Conservation (phyloP, 305 asterid species). For the Fraxinus paxiana region DNA sequence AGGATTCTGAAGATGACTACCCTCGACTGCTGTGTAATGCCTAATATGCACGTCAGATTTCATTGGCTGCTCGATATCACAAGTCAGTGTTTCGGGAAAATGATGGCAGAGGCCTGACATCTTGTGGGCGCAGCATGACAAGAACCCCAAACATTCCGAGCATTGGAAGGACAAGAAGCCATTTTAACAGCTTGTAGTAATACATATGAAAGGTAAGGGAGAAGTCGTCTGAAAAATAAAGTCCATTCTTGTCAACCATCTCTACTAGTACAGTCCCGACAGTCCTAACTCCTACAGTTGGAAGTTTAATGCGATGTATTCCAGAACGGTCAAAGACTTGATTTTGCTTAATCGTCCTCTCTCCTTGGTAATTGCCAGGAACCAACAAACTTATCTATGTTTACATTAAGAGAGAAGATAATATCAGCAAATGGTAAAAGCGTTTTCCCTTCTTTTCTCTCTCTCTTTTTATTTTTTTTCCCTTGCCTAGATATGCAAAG, state of each 20-base stretch:
- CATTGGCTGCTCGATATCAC: conserved; percentile 30
- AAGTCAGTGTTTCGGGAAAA: conserved; percentile 89
- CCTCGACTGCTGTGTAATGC: conserved; percentile 5
- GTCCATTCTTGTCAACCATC: conserved; percentile 88
- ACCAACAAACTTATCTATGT: conserved; percentile 82
- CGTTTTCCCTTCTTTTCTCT: neutral
- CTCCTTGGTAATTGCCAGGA: conserved; percentile 97
- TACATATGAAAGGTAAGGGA: conserved; percentile 87
- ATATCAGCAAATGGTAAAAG: neutral
- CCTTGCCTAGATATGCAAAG: neutral
- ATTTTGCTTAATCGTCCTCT: conserved; percentile 71
- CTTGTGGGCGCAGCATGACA: conserved; percentile 87
- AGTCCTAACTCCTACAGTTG: conserved; percentile 81
- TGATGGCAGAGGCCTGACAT: conserved; percentile 87
- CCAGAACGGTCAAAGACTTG: conserved; percentile 61
- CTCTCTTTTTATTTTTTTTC: no score
- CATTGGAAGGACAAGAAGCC: conserved; percentile 96
- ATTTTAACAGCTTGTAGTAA: conserved; percentile 81
- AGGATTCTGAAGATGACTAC: neutral
- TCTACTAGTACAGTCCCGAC: conserved; percentile 86
- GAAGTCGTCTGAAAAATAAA: conserved; percentile 82
- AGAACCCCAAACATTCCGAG: conserved; percentile 89
- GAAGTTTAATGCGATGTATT: conserved; percentile 64
- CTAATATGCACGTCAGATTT: conserved; percentile 11
- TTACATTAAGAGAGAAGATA: conserved; percentile 2